Evolutionary conservation across 1,284 basidiomycete species (phyloP).

Genomic region (Malassezia sp.): DNA sequence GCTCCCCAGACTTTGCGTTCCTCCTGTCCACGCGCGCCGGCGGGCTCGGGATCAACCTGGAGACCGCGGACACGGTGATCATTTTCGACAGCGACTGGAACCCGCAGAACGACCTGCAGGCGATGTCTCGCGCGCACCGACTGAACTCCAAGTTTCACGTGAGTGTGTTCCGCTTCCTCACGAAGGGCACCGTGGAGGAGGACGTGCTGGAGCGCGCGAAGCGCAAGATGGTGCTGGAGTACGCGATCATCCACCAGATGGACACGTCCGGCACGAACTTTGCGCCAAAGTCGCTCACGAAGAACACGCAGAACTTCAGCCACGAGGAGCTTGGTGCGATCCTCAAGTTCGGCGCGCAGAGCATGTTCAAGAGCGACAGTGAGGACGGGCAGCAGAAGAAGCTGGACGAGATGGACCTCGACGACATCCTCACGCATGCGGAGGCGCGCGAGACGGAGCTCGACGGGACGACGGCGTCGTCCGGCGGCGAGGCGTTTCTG

Average conservation of each 20-base stretch:
- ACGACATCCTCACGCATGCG: constrained; percentile 91
- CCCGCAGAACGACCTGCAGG: constrained; percentile 95
- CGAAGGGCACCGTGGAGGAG: constrained; percentile 98
- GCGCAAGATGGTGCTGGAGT: constrained; percentile 99
- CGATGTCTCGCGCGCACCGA: constrained; percentile 79
- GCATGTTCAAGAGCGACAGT: constrained; percentile 98
- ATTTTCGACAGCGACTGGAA: constrained; percentile 86
- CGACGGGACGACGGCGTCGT: constrained; percentile 58
- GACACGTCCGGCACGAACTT: constrained; percentile 96
- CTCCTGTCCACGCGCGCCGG: constrained; percentile 42
- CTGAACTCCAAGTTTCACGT: constrained; percentile 70
- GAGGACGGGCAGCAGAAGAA: constrained; percentile 75
- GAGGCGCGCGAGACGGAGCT: constrained; percentile 92
- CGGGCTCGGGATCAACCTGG: constrained; percentile 46
- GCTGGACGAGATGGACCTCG: constrained; percentile 96
- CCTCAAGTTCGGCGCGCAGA: constrained; percentile 95
- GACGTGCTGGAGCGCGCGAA: constrained; percentile 94
- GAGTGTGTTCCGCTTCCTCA: constrained; percentile 90
- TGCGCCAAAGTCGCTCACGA: constrained; percentile 54
- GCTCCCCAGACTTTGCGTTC: constrained; percentile 56
- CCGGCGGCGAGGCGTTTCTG: constrained; percentile 92
- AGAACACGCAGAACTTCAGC: constrained; percentile 60
- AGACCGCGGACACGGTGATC: constrained; percentile 95
- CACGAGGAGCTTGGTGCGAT: constrained; percentile 98
- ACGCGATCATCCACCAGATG: constrained; percentile 99